Evolutionary conservation across 805 yeast genomes (phyloP).

Genomic region (Diddensiella transvaalensis): DNA sequence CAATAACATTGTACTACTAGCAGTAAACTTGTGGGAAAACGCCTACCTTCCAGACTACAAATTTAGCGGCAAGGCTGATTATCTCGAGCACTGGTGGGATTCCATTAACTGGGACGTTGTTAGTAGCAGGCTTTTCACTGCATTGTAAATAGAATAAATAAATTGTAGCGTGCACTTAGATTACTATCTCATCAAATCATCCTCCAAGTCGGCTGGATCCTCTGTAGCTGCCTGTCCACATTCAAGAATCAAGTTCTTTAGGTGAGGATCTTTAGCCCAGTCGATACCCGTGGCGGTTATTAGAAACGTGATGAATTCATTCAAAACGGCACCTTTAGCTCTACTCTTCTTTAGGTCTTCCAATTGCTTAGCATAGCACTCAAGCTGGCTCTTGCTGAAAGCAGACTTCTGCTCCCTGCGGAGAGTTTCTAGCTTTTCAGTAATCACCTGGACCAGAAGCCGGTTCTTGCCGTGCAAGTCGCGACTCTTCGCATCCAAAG

Average conservation of each 20-base stretch:
- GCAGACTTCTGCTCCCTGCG: slow-evolving; percentile 2
- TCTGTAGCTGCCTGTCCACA: slow-evolving; percentile 12
- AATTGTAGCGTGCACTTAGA: too few species aligned
- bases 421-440: neutral
- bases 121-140: slow-evolving; percentile 19
- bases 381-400: slow-evolving; percentile 10
- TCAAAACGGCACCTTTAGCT: slow-evolving; percentile 14
- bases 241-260: slow-evolving; percentile 12
- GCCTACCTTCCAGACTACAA: slow-evolving; percentile 88
- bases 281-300: slow-evolving; percentile 22
- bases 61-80: slow-evolving; percentile 62
- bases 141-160: neutral
- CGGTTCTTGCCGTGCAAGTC: slow-evolving; percentile 4
- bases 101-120: slow-evolving; percentile 73
- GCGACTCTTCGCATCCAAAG: slow-evolving; percentile 1
- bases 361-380: slow-evolving; percentile 3
- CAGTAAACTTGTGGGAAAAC: slow-evolving; percentile 82
- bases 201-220: slow-evolving; percentile 1
- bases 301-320: slow-evolving; percentile 21
- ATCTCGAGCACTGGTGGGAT: slow-evolving; percentile 70
- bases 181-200: slow-evolving; percentile 4
- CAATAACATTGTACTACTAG: slow-evolving; percentile 60
- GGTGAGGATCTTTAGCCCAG: slow-evolving; percentile 18
- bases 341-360: slow-evolving; percentile 6
- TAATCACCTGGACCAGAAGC: slow-evolving; percentile 6